A percentile compares a stretch with the other conserved stretches of the same genome.
Evolutionary conservation across 2,329 filamentous ascomycete genomes (phyloP).

Genomic region (Microsporum ferrugineum): DNA sequence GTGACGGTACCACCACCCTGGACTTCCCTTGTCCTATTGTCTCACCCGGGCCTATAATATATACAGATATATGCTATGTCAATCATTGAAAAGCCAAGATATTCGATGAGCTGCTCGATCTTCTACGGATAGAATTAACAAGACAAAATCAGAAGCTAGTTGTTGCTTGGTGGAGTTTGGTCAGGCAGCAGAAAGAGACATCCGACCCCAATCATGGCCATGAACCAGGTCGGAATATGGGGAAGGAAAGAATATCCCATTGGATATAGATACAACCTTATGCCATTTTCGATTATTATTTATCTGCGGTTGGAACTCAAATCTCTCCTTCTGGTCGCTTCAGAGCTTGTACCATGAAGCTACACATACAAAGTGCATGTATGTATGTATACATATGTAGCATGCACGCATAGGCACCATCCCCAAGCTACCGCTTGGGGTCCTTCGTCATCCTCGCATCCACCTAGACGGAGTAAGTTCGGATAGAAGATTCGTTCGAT

Average conservation of each 20-base stretch:
- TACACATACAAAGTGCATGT: background rate
- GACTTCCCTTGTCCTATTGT: background rate
- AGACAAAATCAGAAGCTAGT: background rate
- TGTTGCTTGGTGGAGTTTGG: background rate
- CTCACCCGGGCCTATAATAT: background rate
- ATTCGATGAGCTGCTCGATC: background rate
- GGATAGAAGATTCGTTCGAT: background rate
- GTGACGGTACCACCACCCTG: background rate
- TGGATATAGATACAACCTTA: background rate
- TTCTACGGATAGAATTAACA: too few species aligned
- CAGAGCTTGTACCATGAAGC: background rate
- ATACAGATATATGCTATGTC: background rate
- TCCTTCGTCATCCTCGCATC: background rate
- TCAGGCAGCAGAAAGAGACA: background rate
- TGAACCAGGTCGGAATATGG: background rate
- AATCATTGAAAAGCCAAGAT: background rate
- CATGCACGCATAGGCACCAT: background rate
- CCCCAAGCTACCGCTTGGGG: background rate
- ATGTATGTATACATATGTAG: background rate
- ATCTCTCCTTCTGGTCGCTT: background rate
- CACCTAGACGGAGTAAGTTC: background rate
- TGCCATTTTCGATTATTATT: background rate
- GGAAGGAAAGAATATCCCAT: background rate
- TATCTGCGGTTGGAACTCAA: background rate
- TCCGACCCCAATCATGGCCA: background rate